phyloP scores from a whole-genome alignment of 768 basidiomycete species.

The Boletales sp. region DNA sequence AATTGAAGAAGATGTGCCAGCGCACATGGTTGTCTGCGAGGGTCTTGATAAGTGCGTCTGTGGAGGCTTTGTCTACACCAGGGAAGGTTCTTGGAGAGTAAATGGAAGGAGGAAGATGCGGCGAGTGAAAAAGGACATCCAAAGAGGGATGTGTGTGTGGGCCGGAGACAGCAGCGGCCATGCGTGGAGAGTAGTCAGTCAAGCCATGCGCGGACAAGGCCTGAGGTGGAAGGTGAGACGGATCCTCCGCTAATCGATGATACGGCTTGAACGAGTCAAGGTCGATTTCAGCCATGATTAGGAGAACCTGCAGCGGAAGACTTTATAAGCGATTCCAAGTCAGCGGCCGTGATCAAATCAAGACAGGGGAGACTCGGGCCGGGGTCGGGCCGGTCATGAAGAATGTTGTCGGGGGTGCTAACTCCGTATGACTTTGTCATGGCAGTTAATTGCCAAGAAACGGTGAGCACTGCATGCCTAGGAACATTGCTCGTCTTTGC shows the following conservation, averaged over 20 bases:
- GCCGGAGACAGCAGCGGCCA: slow-evolving; percentile 9
- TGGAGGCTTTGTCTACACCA: slow-evolving; percentile 36
- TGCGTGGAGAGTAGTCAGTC: slow-evolving; percentile 16
- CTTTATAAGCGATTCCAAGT: no score
- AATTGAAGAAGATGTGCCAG: slow-evolving; percentile 56
- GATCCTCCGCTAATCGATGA: slow-evolving; percentile 8
- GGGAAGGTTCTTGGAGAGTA: slow-evolving; percentile 35
- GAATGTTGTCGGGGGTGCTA: no score
- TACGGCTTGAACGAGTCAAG: slow-evolving; percentile 8
- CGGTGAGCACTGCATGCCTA: no score
- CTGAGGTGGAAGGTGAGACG: slow-evolving; percentile 16
- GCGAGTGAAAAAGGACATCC: slow-evolving; percentile 20
- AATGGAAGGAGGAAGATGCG: slow-evolving; percentile 26
- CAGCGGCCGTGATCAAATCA: no score
- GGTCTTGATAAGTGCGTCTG: slow-evolving; percentile 35
- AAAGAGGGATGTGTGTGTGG: slow-evolving; percentile 9
- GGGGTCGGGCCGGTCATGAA: no score
- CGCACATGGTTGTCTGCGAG: slow-evolving; percentile 50
- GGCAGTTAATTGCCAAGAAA: no score
- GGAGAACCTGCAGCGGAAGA: background rate
- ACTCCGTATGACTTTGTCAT: no score
- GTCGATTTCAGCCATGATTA: background rate
- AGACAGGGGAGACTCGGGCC: no score
- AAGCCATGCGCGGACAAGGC: slow-evolving; percentile 20
- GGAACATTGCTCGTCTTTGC: no score